Conservation (phyloP, 2,329 filamentous ascomycete genomes). For the Epichloe bromicola region DNA sequence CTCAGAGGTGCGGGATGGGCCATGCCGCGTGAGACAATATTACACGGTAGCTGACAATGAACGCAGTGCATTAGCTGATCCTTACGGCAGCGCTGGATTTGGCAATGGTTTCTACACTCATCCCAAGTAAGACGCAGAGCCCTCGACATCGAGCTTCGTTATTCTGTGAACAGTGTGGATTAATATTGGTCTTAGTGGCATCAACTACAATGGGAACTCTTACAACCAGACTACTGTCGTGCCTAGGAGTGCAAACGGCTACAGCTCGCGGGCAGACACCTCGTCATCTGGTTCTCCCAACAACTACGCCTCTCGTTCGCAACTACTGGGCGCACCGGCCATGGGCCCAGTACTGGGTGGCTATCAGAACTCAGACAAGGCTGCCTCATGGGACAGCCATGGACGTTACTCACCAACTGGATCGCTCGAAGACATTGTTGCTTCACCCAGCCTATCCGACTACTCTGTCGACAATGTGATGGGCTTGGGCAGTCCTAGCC, state of each 20-base stretch:
- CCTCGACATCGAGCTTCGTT: neutral
- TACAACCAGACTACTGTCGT: constrained; percentile 15
- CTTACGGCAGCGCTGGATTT: constrained; percentile 19
- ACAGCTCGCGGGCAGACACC: constrained; percentile 26
- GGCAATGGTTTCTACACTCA: constrained; percentile 24
- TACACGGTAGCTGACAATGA: constrained; percentile 5
- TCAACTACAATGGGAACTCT: constrained; percentile 26
- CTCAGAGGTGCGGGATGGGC: constrained; percentile 34
- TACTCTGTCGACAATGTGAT: constrained; percentile 42
- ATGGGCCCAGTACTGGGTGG: constrained; percentile 18
- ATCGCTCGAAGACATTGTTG: constrained; percentile 44
- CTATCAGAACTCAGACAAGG: constrained; percentile 24
- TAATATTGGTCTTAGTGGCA: constrained; percentile 28
- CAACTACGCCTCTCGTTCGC: constrained; percentile 28
- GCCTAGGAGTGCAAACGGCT: constrained; percentile 17
- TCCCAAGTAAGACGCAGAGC: constrained; percentile 23
- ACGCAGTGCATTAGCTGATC: constrained; percentile 19
- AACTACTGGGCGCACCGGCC: constrained; percentile 26
- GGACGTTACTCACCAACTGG: constrained; percentile 43
- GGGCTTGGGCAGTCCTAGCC: constrained; percentile 24
- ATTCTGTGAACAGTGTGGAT: constrained; percentile 1
- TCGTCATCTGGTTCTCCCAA: constrained; percentile 24
- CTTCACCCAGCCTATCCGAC: constrained; percentile 47
- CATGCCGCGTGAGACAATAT: constrained; percentile 8
- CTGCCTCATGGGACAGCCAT: constrained; percentile 22